A percentile compares a stretch with the other conserved stretches of the same genome.
Conservation (phyloP, 345 rosid species). For the Eucalyptus shirleyi region DNA sequence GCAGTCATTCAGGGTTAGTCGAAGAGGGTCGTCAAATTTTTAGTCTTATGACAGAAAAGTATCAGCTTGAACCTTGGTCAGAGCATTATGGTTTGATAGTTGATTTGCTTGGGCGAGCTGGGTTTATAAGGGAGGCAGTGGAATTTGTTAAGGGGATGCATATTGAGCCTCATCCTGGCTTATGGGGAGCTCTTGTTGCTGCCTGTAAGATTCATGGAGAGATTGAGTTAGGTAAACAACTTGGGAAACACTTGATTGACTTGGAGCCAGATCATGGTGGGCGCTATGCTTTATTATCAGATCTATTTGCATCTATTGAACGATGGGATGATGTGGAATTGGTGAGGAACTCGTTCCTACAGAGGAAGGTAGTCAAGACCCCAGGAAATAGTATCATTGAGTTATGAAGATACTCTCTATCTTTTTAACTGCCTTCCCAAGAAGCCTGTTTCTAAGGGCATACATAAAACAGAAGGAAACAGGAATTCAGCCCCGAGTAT, state of each 20-base stretch:
- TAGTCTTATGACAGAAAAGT: constrained; percentile 4
- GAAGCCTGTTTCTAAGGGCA: background rate
- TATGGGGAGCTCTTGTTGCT: constrained; percentile 23
- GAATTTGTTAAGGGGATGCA: constrained; percentile 17
- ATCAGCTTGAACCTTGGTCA: constrained; percentile 3
- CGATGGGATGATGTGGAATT: constrained; percentile 2
- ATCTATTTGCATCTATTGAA: background rate
- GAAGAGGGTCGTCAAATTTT: constrained; percentile 14
- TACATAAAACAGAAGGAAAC: background rate
- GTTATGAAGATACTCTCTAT: background rate
- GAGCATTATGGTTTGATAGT: constrained; percentile 25
- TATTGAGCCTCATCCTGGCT: constrained; percentile 13
- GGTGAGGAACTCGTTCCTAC: background rate
- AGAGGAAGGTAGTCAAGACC: background rate
- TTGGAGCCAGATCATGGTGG: constrained; percentile 13
- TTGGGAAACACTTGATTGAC: constrained; percentile 1
- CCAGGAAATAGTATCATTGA: background rate
- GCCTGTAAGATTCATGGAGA: constrained; percentile 26
- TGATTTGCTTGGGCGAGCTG: constrained; percentile 25
- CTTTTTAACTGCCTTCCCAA: background rate
- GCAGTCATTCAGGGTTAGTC: constrained; percentile 26
- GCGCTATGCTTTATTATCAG: constrained; percentile 8
- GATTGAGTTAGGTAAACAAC: background rate
- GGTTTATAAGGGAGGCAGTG: constrained; percentile 14
- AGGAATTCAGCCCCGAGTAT: background rate